Evolutionary conservation across 2,329 filamentous ascomycete species (phyloP).

Genomic region (Hypoxylon sp.): DNA sequence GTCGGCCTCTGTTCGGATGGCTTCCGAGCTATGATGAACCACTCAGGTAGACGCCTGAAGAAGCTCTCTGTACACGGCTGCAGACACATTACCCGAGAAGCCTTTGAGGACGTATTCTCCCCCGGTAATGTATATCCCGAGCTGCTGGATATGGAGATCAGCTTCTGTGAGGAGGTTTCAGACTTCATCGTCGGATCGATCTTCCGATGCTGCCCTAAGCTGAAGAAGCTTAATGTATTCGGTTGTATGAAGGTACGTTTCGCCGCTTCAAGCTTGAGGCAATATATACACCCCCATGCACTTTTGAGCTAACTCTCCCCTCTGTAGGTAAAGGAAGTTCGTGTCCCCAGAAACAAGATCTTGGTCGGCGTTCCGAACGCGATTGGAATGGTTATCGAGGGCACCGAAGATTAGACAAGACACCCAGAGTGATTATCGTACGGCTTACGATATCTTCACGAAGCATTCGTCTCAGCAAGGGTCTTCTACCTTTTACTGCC

Average conservation of each 20-base stretch:
- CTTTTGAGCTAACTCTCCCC: slow-evolving; percentile 28
- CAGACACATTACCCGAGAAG: slow-evolving; percentile 78
- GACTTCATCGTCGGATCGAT: slow-evolving; percentile 73
- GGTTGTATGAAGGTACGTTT: slow-evolving; percentile 72
- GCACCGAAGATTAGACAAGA: slow-evolving; percentile 45
- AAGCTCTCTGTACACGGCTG: slow-evolving; percentile 84
- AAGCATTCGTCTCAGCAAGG: neutral
- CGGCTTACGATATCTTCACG: neutral
- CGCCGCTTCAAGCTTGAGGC: neutral
- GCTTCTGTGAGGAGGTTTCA: slow-evolving; percentile 77
- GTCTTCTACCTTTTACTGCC: neutral
- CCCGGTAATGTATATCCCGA: slow-evolving; percentile 71
- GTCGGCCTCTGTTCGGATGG: slow-evolving; percentile 81
- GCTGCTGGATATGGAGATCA: slow-evolving; percentile 79
- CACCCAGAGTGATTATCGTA: neutral
- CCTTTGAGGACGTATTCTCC: slow-evolving; percentile 80
- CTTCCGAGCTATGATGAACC: slow-evolving; percentile 84
- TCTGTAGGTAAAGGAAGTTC: slow-evolving; percentile 52
- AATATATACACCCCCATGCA: neutral
- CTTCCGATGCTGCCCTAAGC: slow-evolving; percentile 71
- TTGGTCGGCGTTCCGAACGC: slow-evolving; percentile 58
- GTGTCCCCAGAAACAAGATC: slow-evolving; percentile 57
- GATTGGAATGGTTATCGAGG: slow-evolving; percentile 57
- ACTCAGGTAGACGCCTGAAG: slow-evolving; percentile 76
- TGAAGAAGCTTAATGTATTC: slow-evolving; percentile 71